phyloP scores from a whole-genome alignment of 2,329 filamentous ascomycete species.

The Penicillium sp. region DNA sequence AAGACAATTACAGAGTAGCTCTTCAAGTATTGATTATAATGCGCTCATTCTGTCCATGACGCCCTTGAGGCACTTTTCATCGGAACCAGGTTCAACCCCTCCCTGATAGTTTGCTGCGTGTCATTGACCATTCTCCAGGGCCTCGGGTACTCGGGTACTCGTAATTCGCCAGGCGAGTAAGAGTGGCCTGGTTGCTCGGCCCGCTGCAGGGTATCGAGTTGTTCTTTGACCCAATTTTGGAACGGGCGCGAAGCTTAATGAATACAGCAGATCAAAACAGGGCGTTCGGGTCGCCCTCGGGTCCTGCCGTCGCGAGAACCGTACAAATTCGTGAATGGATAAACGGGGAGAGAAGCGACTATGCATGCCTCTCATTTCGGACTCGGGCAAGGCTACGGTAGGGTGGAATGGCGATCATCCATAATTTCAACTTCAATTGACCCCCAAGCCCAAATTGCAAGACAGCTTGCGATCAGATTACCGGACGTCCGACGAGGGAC shows the following conservation, averaged over 20 bases:
- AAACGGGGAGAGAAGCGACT: not conserved
- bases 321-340: not conserved
- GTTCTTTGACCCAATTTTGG: slow-evolving; percentile 14
- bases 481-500: slow-evolving; percentile 2
- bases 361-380: slow-evolving; percentile 21
- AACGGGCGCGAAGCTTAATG: slow-evolving; percentile 6
- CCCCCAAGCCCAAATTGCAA: not conserved
- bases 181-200: slow-evolving; percentile 23
- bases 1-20: no score
- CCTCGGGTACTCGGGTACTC: not conserved
- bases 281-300: slow-evolving; percentile 11
- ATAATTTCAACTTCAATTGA: not conserved
- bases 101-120: not conserved
- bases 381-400: slow-evolving; percentile 1
- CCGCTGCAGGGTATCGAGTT: slow-evolving; percentile 19
- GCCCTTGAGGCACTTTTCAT: not conserved
- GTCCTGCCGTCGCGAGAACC: slow-evolving; percentile 11
- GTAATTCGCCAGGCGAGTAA: slow-evolving; percentile 5
- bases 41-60: not conserved
- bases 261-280: slow-evolving; percentile 10
- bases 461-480: slow-evolving; percentile 7
- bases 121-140: not conserved
- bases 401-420: not conserved
- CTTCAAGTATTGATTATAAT: slow-evolving; percentile 16
- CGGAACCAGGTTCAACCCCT: not conserved